phyloP scores from a whole-genome alignment of 805 yeast genomes.

The Candida tallmaniae region DNA sequence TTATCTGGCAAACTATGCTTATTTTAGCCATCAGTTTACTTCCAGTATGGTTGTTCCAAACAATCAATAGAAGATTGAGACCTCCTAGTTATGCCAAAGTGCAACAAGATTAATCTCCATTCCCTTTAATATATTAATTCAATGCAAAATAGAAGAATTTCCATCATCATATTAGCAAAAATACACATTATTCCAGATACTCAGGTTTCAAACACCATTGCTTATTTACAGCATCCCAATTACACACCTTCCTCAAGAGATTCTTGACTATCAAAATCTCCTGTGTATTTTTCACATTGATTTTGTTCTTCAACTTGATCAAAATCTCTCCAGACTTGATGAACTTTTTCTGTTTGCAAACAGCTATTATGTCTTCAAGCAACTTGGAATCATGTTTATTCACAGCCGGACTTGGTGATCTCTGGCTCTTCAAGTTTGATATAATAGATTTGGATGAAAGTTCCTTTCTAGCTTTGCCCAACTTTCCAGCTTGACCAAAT shows the following conservation, averaged over 20 bases:
- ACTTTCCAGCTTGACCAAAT: constrained; percentile 77
- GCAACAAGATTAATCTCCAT: constrained; percentile 62
- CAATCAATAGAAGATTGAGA: constrained; percentile 66
- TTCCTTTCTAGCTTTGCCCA: constrained; percentile 1
- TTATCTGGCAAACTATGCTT: constrained; percentile 64
- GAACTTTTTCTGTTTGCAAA: background rate
- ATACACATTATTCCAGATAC: background rate
- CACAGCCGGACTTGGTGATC: background rate
- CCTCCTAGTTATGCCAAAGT: constrained; percentile 98
- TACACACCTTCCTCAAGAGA: constrained; percentile 61
- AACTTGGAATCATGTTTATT: background rate
- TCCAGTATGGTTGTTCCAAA: constrained; percentile 86
- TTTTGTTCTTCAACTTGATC: constrained; percentile 5
- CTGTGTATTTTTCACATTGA: constrained; percentile 30
- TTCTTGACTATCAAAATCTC: constrained; percentile 63
- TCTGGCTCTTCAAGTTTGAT: constrained; percentile 4
- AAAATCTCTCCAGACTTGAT: constrained; percentile 10
- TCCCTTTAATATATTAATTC: background rate
- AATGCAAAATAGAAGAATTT: background rate
- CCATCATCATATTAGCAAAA: background rate
- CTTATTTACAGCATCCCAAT: constrained; percentile 53
- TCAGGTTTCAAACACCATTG: constrained; percentile 68
- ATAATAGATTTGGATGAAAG: constrained; percentile 33
- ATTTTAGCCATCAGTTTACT: constrained; percentile 67
- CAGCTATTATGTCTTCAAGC: constrained; percentile 4